These are phyloP conservation scores for Colletotrichum limetticola DNA, from an alignment of 2,329 filamentous ascomycete species.

Conservation along the genomic window DNA sequence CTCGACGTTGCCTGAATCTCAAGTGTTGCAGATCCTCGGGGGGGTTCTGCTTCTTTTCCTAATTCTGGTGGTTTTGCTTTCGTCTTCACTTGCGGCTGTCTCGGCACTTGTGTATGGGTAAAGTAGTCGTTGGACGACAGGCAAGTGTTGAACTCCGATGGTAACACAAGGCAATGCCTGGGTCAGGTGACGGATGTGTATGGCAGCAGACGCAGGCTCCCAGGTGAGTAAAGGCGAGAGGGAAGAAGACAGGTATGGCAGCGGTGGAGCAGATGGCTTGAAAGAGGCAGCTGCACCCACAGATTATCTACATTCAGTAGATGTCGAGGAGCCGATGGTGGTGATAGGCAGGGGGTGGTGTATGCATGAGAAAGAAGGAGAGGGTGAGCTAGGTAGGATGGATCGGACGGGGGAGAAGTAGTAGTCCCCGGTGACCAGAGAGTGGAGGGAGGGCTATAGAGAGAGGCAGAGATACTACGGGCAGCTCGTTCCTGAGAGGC, in stretches of 20 bases:
- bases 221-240: slow-evolving; percentile 10
- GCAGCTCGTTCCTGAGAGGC: neutral
- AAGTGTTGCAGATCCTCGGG: neutral
- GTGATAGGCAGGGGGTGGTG: slow-evolving; percentile 7
- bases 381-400: neutral
- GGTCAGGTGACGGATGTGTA: neutral
- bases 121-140: slow-evolving; percentile 13
- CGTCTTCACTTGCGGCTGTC: neutral
- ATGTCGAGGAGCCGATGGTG: neutral
- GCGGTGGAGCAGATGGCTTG: slow-evolving; percentile 1
- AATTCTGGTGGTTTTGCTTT: neutral
- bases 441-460: neutral
- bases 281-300: slow-evolving; percentile 19
- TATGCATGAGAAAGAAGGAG: slow-evolving; percentile 13
- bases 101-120: slow-evolving; percentile 24
- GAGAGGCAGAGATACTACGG: neutral
- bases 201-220: slow-evolving; percentile 1
- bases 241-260: slow-evolving; percentile 5
- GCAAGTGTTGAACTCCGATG: neutral
- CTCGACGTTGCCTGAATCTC: neutral
- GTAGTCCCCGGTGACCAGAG: neutral
- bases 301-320: slow-evolving; percentile 32
- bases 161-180: slow-evolving; percentile 5
- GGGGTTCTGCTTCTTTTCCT: neutral
- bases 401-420: neutral